Evolutionary conservation across 805 yeast genomes (phyloP), one percentile per base, ranked within the genome.

Genomic region (Metschnikowia koreensis): DNA sequence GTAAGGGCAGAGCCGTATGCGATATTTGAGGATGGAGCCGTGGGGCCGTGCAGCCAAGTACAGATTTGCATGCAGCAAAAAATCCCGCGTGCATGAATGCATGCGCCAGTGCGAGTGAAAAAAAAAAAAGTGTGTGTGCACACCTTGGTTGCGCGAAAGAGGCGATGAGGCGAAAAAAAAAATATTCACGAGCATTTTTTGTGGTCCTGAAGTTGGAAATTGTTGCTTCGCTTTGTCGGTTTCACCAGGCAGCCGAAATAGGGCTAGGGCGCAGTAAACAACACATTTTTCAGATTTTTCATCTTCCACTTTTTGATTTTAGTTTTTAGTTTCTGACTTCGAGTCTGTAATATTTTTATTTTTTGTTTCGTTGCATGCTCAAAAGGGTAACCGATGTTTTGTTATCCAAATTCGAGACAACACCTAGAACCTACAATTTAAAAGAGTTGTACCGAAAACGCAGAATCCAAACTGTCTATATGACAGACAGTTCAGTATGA

Each of bases 381-480:
- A 4, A 22, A 22, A 22, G 22, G 22, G 2, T 22, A 22, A 22
- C 22, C 22, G 4, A 3, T 22, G 4, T 22, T 22, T 4, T 22
- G 22, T 22, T 22, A 22, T 22, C 22, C 22, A 22, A 22, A 22
- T 22, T 22, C 22, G 4, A 22, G 22, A 22, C 22, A 22, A 22
- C 2, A 33, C 37, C 5, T n/a, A 28, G 36, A 12, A 38, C n/a
- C 22, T 22, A 22, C 13, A 17, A 11, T 27, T 16, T 40, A 17
- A 11, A 26, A 40, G 11, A 34, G 38, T 37, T 71, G 69, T 72
- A 38, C 60, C 76, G 74, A 69, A 59, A 62, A 69, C 73, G 73
- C 70, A 70, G 71, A 66, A 63, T 69, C 74, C 74, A 52, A 33
- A 37, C 38, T 29, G 46, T 38, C 56, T 59, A 56, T 31, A 15